Base-by-base conservation (phyloP, 1,284 basidiomycete genomes). In the Ganoderma leucocontextum region DNA sequence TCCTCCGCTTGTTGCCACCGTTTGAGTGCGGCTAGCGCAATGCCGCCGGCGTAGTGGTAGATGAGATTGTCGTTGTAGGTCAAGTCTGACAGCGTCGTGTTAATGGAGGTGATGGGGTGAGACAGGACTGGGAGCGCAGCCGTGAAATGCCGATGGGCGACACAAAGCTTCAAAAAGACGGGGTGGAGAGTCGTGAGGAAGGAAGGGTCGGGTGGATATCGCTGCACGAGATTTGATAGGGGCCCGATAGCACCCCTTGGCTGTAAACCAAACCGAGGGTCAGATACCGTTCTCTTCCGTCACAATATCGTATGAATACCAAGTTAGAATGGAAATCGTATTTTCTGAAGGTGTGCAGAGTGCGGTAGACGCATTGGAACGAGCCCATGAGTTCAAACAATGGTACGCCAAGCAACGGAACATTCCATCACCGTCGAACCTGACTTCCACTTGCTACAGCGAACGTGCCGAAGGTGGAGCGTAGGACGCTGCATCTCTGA, bases 31-130 rank as follows among this genome's bases (percentile, higher is more conserved):
- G 88, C 88, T 2, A 90, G 81, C 0, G 85, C 85, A 44, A 91
- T 82, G 1, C 91, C 92, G 2, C 90, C 92, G 1, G 87, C 82
- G 76, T 95, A 94, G 80, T 95, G 92, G 76, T 95, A 95, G 29
- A 87, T 79, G 29, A 95, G 83, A 74, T 91, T 91, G 78, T 95
- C 94, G 67, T 86, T 89, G 79, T 94, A 94, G 44, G 79, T 80
- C 66, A 95, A 78, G 67, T 91, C 88, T 41, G 85, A 86, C 44
- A 89, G 75, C 0, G 74, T 73, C 7, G 82, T 83, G 72, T 88
- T 86, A 65, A 91, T 83, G 39, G 84, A 81, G 17, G 90, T 89
- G 66, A 92, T 89, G 7, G 90, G 86, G 8, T 84, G 80, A 39
- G 78, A 76, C 15, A 91, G 87, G 29, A 91, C 78, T 10, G 86